A percentile compares a stretch with the other conserved stretches of the same genome.
Conservation (phyloP, 2,329 filamentous ascomycete genomes). For the Fusarium phyllophilum region DNA sequence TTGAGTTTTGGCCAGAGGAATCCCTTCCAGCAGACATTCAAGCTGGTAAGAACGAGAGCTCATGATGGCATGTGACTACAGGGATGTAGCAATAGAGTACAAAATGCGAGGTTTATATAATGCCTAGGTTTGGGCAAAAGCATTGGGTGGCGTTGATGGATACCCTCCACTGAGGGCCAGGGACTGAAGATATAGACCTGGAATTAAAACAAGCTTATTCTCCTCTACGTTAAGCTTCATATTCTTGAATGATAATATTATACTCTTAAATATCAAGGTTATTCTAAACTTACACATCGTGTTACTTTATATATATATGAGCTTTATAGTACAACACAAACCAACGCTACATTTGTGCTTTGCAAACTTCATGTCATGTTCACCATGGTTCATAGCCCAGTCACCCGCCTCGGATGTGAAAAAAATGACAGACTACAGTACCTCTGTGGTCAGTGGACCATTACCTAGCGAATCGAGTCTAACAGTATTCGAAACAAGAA, state of each 20-base stretch:
- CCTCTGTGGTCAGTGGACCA: background rate
- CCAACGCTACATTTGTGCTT: background rate
- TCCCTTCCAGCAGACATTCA: conserved; percentile 41
- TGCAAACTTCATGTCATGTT: background rate
- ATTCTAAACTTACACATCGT: background rate
- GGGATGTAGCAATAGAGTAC: background rate
- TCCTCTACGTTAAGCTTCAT: background rate
- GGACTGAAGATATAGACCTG: background rate
- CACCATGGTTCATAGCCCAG: background rate
- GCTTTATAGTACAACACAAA: background rate
- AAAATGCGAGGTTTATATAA: conserved; percentile 24
- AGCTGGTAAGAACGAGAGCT: conserved; percentile 19
- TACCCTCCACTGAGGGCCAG: conserved; percentile 24
- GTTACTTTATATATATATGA: background rate
- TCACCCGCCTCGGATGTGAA: background rate
- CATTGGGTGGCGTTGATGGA: conserved; percentile 38
- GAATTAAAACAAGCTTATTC: background rate
- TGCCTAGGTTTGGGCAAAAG: conserved; percentile 11
- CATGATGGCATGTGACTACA: background rate
- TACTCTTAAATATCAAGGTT: background rate
- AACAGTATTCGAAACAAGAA: background rate
- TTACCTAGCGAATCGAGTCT: background rate
- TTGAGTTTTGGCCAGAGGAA: conserved; percentile 91
- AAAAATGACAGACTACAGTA: background rate
- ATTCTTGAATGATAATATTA: too few species aligned